These are phyloP conservation scores for Prinsepia uniflora DNA, from an alignment of 306 rosid genomes.

Conservation along the genomic window DNA sequence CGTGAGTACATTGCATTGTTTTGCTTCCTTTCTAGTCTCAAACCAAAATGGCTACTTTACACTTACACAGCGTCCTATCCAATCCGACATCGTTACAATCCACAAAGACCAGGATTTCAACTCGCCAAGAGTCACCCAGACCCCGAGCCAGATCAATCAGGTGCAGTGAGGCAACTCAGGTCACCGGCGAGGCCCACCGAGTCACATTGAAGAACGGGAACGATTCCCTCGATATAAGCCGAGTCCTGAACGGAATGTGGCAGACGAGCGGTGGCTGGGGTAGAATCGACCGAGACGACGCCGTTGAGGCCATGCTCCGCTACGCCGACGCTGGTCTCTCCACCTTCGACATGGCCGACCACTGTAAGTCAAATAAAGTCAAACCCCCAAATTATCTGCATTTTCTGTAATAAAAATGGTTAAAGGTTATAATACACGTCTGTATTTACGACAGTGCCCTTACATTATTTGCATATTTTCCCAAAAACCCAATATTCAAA, in stretches of 20 bases:
- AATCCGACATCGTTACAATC: conserved; percentile 19
- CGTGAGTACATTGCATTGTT: background rate
- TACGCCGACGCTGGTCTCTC: conserved; percentile 80
- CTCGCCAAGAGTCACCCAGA: conserved; percentile 8
- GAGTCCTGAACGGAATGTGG: conserved; percentile 88
- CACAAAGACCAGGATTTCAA: background rate
- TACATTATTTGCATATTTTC: background rate
- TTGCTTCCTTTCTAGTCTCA: background rate
- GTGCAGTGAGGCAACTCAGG: conserved; percentile 33
- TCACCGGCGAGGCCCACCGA: conserved; percentile 34
- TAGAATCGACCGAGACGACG: conserved; percentile 68
- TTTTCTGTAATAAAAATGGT: no score
- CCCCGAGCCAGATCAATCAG: conserved; percentile 29
- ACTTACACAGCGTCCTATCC: conserved; percentile 1
- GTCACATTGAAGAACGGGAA: conserved; percentile 49
- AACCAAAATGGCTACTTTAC: conserved; percentile 14
- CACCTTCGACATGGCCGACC: conserved; percentile 97
- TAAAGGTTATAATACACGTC: no score
- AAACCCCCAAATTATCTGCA: background rate
- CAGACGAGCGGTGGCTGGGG: conserved; percentile 93
- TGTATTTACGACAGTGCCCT: background rate
- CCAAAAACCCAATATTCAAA: background rate
- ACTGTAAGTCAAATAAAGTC: conserved; percentile 36
- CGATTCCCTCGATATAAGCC: conserved; percentile 66
- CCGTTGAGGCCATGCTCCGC: conserved; percentile 85